Evolutionary conservation across 306 rosid species (phyloP), one percentile per base, ranked within the genome.

Genomic region (Citrullus amarus): DNA sequence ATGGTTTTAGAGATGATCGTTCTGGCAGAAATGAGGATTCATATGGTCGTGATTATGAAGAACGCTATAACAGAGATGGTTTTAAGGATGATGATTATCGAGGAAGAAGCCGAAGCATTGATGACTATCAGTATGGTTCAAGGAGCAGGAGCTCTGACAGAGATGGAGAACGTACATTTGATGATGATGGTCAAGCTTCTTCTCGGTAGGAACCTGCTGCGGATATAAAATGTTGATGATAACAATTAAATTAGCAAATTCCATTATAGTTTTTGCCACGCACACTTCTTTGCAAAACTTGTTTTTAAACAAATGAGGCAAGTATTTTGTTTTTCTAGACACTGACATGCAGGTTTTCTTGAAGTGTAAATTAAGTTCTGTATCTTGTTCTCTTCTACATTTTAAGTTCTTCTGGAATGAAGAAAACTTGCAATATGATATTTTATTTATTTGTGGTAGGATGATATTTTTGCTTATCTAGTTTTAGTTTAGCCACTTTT

Each of bases 61-160:
- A 91, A 13, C 92, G 89, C 79, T 85, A 90, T 81, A 82, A 89
- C 80, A 87, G 78, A 74, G 78, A 92, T 60, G 82, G 96, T 84
- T 89, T 81, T 75, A 88, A 86, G 86, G 97, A 92, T 80, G 97
- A 91, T 81, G 98, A 91, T 75, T 85, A 87, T 75, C 81, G 87
- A 38, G 97, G 97, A 84, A 91, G 97, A 91, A 92, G 97, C 84
- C 93, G 48, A 79, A 90, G 88, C 77, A 79, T 82, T 84, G 97
- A 91, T 82, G 93, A 88, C 71, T 74, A 87, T 82, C 90, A 78
- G 38, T 54, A 84, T 85, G 95, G 89, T 36, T 39, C 96, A 71
- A 89, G 98, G 83, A 88, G 97, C 85, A 88, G 93, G 84, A 96
- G 96, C 84, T 84, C 87, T 13, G 98, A 96, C 77, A 86, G 96